Percentiles rank a stretch among this genome's conserved stretches.
Conservation (phyloP, 805 yeast genomes). For the Wickerhamiella azyma region DNA sequence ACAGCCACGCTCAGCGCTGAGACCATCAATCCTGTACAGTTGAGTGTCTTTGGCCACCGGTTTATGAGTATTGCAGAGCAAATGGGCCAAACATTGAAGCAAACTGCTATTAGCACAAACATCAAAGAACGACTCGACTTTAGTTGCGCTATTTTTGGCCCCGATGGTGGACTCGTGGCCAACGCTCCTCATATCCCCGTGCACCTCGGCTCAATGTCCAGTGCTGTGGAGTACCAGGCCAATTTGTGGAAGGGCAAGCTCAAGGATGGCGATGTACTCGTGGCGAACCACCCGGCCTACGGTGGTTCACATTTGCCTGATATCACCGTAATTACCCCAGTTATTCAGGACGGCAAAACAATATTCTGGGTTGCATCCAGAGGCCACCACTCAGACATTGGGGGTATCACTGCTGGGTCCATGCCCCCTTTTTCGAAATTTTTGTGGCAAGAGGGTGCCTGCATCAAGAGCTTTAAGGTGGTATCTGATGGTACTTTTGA, state of each 20-base stretch:
- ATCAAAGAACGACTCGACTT: conserved; percentile 75
- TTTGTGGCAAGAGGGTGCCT: conserved; percentile 83
- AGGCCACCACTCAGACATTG: conserved; percentile 95
- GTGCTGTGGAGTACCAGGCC: conserved; percentile 57
- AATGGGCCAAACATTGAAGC: conserved; percentile 70
- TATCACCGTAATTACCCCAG: conserved; percentile 86
- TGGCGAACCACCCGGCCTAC: conserved; percentile 67
- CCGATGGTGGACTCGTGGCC: conserved; percentile 67
- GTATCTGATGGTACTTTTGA: conserved; percentile 64
- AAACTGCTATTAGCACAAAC: conserved; percentile 69
- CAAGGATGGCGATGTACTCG: conserved; percentile 59
- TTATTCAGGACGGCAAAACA: conserved; percentile 46
- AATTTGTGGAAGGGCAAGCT: conserved; percentile 49
- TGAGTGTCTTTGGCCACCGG: conserved; percentile 69
- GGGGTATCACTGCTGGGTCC: conserved; percentile 82
- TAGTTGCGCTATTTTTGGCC: conserved; percentile 71
- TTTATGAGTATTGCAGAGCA: conserved; percentile 88
- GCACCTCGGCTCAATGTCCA: conserved; percentile 76
- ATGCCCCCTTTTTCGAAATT: conserved; percentile 88
- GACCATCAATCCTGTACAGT: conserved; percentile 48
- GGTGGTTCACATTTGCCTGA: conserved; percentile 88
- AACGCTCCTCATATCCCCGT: conserved; percentile 86
- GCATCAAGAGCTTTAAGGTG: conserved; percentile 62
- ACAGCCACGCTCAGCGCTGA: conserved; percentile 18
- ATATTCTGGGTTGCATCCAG: conserved; percentile 85